Base-by-base conservation (phyloP, 2,329 filamentous ascomycete genomes). In the Alternaria gaisen region DNA sequence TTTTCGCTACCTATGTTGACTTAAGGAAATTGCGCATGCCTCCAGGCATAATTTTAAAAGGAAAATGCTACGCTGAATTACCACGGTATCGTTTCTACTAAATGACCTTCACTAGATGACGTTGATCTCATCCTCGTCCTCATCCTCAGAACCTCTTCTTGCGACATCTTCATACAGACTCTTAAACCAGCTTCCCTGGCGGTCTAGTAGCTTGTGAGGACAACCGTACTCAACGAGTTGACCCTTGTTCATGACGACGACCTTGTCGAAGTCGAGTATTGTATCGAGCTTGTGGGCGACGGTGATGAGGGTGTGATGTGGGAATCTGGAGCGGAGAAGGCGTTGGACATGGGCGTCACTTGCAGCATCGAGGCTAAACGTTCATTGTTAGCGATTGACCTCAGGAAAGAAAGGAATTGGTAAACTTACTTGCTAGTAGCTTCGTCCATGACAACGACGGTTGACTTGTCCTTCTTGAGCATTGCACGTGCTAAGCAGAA, bases 401-500 rank as follows among this genome's bases (percentile, higher is more conserved):
- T 20, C 5, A 14, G 5, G 4, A 14, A 18, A 16, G 16, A 34
- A 5, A 36, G 10, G 1, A 30, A 28, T 16, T 3, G 22, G 2
- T 22, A 28, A 18, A 68, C 72, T 58, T 65, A 75, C 74, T 72
- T 74, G 65, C 70, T 73, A 3, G 74, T 77, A 18, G 76, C 74
- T 53, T 78, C 76, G 41, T 78, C 76, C 12, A 78, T 60, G 11
- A 78, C 67, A 8, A 78, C 52, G 2, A 78, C 53, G 5, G 63
- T 70, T 0, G 72, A 64, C 30, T 65, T 70, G 38, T 72, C 68
- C n/a, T 52, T 61, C 22, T 70, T 62, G 8, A 90, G 73, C 18
- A 90, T 80, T 0, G 87, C 88, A 0, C 88, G 77, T 0, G 85
- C 88, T 1, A 91, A 81, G 63, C 84, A 87, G 66, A 91, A 88